phyloP scores from a whole-genome alignment of 495 filamentous ascomycete genomes.

The Apiosordaria backusii region DNA sequence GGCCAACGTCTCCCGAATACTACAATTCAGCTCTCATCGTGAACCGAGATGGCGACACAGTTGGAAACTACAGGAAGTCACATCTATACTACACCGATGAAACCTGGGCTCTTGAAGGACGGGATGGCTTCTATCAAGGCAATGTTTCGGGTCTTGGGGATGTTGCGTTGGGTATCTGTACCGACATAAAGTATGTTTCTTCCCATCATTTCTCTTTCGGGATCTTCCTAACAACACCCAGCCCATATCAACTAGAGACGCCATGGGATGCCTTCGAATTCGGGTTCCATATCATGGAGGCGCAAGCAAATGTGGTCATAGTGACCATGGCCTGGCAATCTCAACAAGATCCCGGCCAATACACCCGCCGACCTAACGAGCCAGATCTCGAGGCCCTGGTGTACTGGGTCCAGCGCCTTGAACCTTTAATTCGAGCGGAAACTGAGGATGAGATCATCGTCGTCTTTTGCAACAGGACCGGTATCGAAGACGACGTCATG shows the following conservation, averaged over 20 bases:
- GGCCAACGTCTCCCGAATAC: constrained; percentile 50
- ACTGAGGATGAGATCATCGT: constrained; percentile 64
- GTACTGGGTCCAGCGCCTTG: constrained; percentile 86
- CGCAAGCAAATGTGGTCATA: constrained; percentile 66
- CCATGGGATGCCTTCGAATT: constrained; percentile 83
- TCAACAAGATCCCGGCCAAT: constrained; percentile 45
- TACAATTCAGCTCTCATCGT: constrained; percentile 87
- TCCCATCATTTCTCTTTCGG: not conserved
- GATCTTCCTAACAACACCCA: constrained; percentile 20
- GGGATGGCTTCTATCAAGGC: constrained; percentile 55
- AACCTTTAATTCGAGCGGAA: constrained; percentile 62
- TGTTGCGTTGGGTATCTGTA: constrained; percentile 78
- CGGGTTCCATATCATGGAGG: constrained; percentile 68
- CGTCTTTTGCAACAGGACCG: constrained; percentile 79
- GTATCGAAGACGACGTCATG: constrained; percentile 59
- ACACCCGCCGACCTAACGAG: constrained; percentile 42
- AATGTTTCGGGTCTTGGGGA: constrained; percentile 50
- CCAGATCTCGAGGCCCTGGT: constrained; percentile 78
- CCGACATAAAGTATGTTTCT: constrained; percentile 60
- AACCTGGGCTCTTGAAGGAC: constrained; percentile 69
- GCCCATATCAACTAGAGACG: constrained; percentile 70
- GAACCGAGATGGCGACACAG: constrained; percentile 62
- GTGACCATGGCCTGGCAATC: constrained; percentile 90
- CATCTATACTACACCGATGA: constrained; percentile 74
- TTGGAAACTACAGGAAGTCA: constrained; percentile 83